Conservation (phyloP, 805 yeast genomes). For the Yueomyces sinensis region DNA sequence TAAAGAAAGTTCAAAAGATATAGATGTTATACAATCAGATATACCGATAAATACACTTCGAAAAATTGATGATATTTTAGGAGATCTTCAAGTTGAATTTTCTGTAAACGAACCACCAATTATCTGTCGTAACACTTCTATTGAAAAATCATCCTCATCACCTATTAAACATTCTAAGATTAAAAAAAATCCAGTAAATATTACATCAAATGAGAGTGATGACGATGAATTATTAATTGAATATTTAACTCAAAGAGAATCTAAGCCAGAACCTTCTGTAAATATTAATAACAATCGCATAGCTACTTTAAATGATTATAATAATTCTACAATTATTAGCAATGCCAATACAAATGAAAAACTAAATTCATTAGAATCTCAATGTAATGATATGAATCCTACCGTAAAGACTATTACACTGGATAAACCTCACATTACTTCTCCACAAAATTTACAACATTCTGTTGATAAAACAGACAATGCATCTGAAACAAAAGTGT, state of each 20-base stretch:
- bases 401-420: no score
- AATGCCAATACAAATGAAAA: no score
- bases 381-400: no score
- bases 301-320: background rate
- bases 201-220: slow-evolving; percentile 3
- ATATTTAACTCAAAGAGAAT: slow-evolving; percentile 13
- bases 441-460: no score
- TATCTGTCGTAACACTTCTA: no score
- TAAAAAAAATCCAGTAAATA: background rate
- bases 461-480: no score
- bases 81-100: slow-evolving; percentile 14
- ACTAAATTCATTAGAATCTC: no score
- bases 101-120: background rate
- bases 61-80: slow-evolving; percentile 21
- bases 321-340: background rate
- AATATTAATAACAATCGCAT: background rate
- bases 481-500: no score
- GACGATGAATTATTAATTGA: slow-evolving; percentile 19
- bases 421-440: no score
- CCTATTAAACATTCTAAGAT: background rate
- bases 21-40: background rate
- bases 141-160: background rate
- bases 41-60: slow-evolving; percentile 6
- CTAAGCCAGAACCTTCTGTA: background rate
- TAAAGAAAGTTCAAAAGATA: background rate